Base-by-base conservation (phyloP, 106 monocot genomes). In the Ottelia alismoides region DNA sequence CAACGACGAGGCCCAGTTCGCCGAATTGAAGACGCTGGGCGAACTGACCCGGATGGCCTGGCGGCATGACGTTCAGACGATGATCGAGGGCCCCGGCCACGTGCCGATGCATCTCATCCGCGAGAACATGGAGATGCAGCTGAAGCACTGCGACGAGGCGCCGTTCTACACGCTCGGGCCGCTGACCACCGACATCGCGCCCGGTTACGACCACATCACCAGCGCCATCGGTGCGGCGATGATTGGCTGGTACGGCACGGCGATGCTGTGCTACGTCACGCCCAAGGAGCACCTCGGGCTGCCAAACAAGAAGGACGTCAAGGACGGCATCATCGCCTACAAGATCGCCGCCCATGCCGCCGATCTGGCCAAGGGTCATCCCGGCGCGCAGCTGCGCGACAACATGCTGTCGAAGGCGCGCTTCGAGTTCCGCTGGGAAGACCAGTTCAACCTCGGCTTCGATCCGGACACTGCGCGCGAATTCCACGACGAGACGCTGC, bases 381-480 rank as follows among this genome's bases (percentile, higher is more conserved):
- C 82, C 18, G 55, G 75, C 63, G 82, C 82, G 45, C 87, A 87
- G 66, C 67, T 72, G 19, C 82, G 87, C 82, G 87, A 88, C 59
- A 78, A 88, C 70, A 72, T 78, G 24, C 64, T 88, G 27, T 78
- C 78, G 66, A 88, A 82, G 60, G 87, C 87, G 7, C 78, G 87
- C 35, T 88, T 88, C 70, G 87, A 88, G 69, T 88, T 88, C 67
- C 64, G 87, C 63, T 88, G 87, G 87, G 60, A 82, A 70, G 87
- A 88, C 52, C 87, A 88, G 25, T 88, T 88, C 78, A 72, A 82
- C 12, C 65, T 88, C 21, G 75, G 78, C 44, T 52, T 88, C 12
- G 87, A 88, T 72, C 82, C 87, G 43, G 76, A 76, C 73, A 88
- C 87, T 28, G 82, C 82, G 0, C 82, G 82, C 82, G 25, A 71